Evolutionary conservation across 495 filamentous ascomycete genomes (phyloP), one percentile per base, ranked within the genome.

Genomic region (Xylaria curta): DNA sequence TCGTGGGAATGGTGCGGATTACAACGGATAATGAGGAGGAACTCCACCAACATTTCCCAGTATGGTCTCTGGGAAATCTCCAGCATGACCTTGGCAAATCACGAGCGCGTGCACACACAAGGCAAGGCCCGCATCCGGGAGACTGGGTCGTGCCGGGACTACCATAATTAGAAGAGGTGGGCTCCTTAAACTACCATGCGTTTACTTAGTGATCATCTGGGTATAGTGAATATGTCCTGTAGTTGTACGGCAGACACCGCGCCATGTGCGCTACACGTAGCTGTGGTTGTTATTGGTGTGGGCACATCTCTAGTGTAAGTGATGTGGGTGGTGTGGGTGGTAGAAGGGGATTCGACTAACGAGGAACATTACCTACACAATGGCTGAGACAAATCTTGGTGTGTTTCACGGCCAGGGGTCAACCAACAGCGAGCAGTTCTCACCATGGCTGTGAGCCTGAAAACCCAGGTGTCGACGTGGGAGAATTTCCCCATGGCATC

Each of bases 121-220:
- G 73, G 73, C 71, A 74, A 64, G 59, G 53, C 72, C 68, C 75
- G 59, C 75, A 77, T 73, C 77, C 75, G 75, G 63, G 68, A 69
- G 73, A 70, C 72, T 76, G 77, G 77, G 73, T 76, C 73, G 75
- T 71, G 76, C 73, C 65, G 70, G 71, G 74, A 74, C 66, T 71
- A 69, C 75, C 77, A 79, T 76, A 76, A 76, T 77, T 77, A 79
- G 77, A 72, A 72, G 54, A 68, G 26, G 64, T 26, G 61, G 53
- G 36, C 38, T 60, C 38, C 40, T 60, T 28, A 17, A 9, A 62
- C 33, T 40, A 56, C 33, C 46, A 66, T 49, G 69, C 69, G 51
- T 59, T 71, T 42, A 12, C 38, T 42, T 51, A 40, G 38, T 47
- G 17, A 47, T 40, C 33, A 33, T 46, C 17, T 46, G 40, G 66